Conservation (phyloP, 495 filamentous ascomycete species). For the Hyaloscypha hepaticicola region DNA sequence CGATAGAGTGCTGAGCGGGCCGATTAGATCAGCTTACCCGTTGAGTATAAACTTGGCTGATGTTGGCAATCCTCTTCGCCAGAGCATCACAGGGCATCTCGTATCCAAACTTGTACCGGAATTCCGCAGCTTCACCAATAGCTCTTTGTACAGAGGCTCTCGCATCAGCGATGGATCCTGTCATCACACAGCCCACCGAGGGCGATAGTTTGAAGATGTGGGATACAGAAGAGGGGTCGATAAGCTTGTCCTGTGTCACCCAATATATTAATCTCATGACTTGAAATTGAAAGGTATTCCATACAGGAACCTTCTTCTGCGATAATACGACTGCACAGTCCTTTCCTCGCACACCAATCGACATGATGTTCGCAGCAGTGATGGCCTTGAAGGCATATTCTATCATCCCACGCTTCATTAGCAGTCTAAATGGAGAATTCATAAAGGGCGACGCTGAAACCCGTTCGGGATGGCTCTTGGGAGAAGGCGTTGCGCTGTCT, state of each 20-base stretch:
- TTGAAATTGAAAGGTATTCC: constrained; percentile 52
- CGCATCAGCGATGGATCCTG: constrained; percentile 96
- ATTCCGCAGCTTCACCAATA: constrained; percentile 93
- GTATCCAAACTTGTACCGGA: constrained; percentile 97
- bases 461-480: background rate
- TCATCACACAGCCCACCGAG: constrained; percentile 97
- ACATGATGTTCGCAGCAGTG: constrained; percentile 97
- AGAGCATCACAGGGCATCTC: constrained; percentile 99
- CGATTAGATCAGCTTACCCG: constrained; percentile 48
- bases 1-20: constrained; percentile 22
- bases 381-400: constrained; percentile 99
- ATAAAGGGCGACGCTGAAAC: background rate
- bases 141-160: constrained; percentile 88
- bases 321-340: constrained; percentile 95
- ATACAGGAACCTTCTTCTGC: constrained; percentile 98
- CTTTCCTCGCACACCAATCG: constrained; percentile 92
- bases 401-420: constrained; percentile 35
- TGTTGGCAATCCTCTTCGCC: constrained; percentile 95
- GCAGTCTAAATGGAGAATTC: background rate
- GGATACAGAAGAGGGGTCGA: constrained; percentile 94
- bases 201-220: constrained; percentile 97
- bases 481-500: background rate
- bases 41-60: constrained; percentile 99
- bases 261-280: constrained; percentile 30
- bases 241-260: constrained; percentile 83